These are phyloP conservation scores for Pyronema domesticum DNA, from an alignment of 495 filamentous ascomycete genomes.

Conservation along the genomic window DNA sequence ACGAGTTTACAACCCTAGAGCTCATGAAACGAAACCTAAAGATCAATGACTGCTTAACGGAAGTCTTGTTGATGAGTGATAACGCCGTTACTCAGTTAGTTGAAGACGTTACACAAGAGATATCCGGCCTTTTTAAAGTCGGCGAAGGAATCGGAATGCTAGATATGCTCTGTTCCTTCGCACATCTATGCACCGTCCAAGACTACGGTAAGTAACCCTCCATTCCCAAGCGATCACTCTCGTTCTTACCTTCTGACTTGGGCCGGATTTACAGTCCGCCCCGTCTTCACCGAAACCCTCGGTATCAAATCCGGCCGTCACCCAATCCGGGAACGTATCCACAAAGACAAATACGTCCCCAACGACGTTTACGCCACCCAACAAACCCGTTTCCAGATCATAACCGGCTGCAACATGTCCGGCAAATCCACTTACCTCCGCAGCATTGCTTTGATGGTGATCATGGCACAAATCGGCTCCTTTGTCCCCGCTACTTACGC, in stretches of 20 bases:
- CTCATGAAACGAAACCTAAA: slow-evolving; percentile 43
- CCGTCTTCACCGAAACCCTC: slow-evolving; percentile 54
- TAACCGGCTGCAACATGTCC: slow-evolving; percentile 94
- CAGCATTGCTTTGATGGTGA: slow-evolving; percentile 59
- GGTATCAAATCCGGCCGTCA: slow-evolving; percentile 69
- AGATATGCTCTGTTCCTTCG: slow-evolving; percentile 71
- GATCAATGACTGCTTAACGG: slow-evolving; percentile 59
- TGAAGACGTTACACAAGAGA: slow-evolving; percentile 43
- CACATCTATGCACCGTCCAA: slow-evolving; percentile 52
- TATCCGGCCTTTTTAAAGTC: slow-evolving; percentile 53
- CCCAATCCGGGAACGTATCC: slow-evolving; percentile 64
- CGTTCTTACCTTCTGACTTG: slow-evolving; percentile 7
- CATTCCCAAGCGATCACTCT: not conserved
- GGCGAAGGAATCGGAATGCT: slow-evolving; percentile 78
- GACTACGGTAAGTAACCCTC: slow-evolving; percentile 38
- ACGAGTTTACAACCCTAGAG: slow-evolving; percentile 74
- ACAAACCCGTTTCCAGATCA: slow-evolving; percentile 63
- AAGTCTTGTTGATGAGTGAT: slow-evolving; percentile 41
- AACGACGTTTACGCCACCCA: slow-evolving; percentile 76
- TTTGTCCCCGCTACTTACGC: slow-evolving; percentile 80
- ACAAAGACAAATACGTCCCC: slow-evolving; percentile 43
- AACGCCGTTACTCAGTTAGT: slow-evolving; percentile 53
- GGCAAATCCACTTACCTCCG: slow-evolving; percentile 93
- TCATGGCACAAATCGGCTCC: slow-evolving; percentile 87
- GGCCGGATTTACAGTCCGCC: slow-evolving; percentile 36